These are phyloP conservation scores for Coemansia sp. DNA, from an alignment of 192 early-diverging fungal species.

Conservation along the genomic window DNA sequence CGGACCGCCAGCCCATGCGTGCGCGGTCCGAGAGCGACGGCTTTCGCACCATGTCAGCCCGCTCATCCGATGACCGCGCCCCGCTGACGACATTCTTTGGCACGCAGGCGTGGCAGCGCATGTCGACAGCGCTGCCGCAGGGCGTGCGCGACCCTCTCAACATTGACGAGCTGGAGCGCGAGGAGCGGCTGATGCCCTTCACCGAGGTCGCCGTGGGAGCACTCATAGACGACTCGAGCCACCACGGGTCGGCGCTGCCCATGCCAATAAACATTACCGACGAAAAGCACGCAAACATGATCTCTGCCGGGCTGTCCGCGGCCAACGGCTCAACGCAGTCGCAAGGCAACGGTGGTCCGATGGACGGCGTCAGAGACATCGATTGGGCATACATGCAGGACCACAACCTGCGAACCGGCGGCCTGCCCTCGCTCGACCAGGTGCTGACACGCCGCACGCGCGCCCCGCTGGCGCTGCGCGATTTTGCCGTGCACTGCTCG, in stretches of 20 bases:
- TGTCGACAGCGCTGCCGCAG: conserved; percentile 36
- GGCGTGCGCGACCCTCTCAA: conserved; percentile 49
- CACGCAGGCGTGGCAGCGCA: conserved; percentile 35
- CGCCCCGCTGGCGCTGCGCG: conserved; percentile 45
- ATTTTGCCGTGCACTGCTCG: conserved; percentile 52
- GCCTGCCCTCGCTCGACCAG: conserved; percentile 52
- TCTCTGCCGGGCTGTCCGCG: not conserved
- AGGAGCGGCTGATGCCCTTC: conserved; percentile 47
- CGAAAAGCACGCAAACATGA: not conserved
- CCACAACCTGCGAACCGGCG: conserved; percentile 50
- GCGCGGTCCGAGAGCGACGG: conserved; percentile 42
- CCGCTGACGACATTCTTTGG: conserved; percentile 43
- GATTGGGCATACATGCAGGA: conserved; percentile 54
- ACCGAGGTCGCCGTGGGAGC: conserved; percentile 39
- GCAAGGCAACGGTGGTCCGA: not conserved
- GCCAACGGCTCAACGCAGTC: not conserved
- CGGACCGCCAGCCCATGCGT: not conserved
- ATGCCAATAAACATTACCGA: not conserved
- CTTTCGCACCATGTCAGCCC: conserved; percentile 15
- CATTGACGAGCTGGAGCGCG: conserved; percentile 51
- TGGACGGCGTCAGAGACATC: not conserved
- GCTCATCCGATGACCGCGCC: conserved; percentile 40
- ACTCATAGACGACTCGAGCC: not conserved
- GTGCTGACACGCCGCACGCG: conserved; percentile 46
- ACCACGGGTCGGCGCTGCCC: not conserved